Percentiles rank a stretch among this genome's conserved stretches.
These are phyloP conservation scores for Rhynchospora pubera DNA, from an alignment of 176 grass and related monocot species.

Conservation along the genomic window DNA sequence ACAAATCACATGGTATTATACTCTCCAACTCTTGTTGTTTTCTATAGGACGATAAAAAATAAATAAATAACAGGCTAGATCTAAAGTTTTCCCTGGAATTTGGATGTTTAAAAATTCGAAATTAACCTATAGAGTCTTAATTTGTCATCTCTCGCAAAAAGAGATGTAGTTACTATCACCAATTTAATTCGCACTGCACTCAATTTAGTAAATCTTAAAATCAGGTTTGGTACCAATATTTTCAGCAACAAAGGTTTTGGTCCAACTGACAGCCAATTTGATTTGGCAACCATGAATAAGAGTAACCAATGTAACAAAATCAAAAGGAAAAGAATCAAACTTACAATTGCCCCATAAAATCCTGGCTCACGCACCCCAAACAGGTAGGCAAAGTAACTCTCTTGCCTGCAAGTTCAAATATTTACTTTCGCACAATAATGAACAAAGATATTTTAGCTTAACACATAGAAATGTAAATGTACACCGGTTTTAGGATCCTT, in stretches of 20 bases:
- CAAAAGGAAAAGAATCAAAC: conserved; percentile 12
- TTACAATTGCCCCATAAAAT: conserved; percentile 68
- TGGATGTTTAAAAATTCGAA: neutral
- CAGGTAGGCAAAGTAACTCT: conserved; percentile 90
- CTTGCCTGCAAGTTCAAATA: conserved; percentile 47
- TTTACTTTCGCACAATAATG: neutral
- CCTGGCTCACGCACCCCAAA: conserved; percentile 81
- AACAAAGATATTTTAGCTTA: neutral
- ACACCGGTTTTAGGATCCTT: neutral
- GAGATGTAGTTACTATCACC: neutral
- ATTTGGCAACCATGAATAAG: neutral
- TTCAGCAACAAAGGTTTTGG: neutral
- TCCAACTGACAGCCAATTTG: neutral
- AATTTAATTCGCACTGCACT: neutral
- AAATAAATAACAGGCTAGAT: neutral
- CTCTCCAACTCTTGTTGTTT: neutral
- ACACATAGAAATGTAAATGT: neutral
- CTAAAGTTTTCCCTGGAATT: neutral
- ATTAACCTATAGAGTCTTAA: neutral
- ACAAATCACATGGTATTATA: neutral
- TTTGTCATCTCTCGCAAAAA: neutral
- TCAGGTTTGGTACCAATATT: neutral
- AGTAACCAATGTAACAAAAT: neutral
- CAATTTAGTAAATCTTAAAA: neutral
- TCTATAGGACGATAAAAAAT: neutral